These are phyloP conservation scores for Phialophora macrospora DNA, from an alignment of 2,329 filamentous ascomycete genomes.

Conservation along the genomic window DNA sequence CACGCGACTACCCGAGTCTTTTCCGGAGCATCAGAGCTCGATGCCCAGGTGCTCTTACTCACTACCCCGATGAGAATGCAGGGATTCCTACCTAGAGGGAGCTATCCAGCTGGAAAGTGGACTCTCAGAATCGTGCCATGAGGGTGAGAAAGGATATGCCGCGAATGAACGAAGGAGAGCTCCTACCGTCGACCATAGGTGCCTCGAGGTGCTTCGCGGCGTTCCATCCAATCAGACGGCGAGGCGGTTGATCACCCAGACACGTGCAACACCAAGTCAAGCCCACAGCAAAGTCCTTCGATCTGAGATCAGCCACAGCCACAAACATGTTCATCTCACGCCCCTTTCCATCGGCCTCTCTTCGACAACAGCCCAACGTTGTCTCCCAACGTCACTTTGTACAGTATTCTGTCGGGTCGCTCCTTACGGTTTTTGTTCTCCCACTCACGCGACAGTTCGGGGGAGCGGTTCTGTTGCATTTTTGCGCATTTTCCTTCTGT, in stretches of 20 bases:
- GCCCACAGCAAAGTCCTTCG: neutral
- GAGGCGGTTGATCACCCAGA: neutral
- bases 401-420: neutral
- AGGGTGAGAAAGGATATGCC: neutral
- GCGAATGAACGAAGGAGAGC: neutral
- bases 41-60: neutral
- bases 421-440: neutral
- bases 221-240: neutral
- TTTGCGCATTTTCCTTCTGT: neutral
- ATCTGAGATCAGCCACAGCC: slow-evolving; percentile 4
- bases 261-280: slow-evolving; percentile 4
- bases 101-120: neutral
- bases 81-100: neutral
- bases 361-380: neutral
- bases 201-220: neutral
- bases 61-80: neutral
- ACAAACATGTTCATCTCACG: neutral
- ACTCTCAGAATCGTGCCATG: neutral
- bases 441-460: neutral
- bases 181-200: neutral
- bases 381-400: neutral
- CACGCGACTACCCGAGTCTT: slow-evolving; percentile 3
- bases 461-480: neutral
- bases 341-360: slow-evolving; percentile 4
- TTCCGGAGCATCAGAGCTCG: neutral